Conservation (phyloP, 2,329 filamentous ascomycete genomes). For the Alternaria longipes region DNA sequence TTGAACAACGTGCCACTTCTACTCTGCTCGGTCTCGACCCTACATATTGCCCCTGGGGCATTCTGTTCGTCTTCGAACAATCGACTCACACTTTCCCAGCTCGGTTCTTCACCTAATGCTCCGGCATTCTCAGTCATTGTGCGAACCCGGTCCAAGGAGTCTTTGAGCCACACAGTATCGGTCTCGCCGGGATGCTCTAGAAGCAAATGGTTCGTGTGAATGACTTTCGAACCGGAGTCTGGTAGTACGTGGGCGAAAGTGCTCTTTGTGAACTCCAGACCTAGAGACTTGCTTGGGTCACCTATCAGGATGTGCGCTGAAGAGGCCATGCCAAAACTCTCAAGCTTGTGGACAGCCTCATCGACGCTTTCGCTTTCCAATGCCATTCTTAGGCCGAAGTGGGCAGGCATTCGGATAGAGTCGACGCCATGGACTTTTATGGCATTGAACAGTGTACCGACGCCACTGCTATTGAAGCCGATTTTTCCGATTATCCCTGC, state of each 20-base stretch:
- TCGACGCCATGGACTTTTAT: slow-evolving; percentile 67
- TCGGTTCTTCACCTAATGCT: slow-evolving; percentile 31
- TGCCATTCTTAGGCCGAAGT: slow-evolving; percentile 66
- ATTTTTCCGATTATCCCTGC: slow-evolving; percentile 72
- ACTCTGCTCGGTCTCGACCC: slow-evolving; percentile 32
- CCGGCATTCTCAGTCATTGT: slow-evolving; percentile 50
- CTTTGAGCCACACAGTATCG: slow-evolving; percentile 56
- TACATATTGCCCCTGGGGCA: slow-evolving; percentile 49
- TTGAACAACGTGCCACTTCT: slow-evolving; percentile 49
- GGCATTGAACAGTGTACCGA: slow-evolving; percentile 70
- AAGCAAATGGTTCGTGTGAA: slow-evolving; percentile 58
- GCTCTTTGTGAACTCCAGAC: slow-evolving; percentile 60
- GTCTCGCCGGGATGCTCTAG: slow-evolving; percentile 48
- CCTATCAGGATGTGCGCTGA: slow-evolving; percentile 65
- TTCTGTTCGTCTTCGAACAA: slow-evolving; percentile 56
- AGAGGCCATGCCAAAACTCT: slow-evolving; percentile 60
- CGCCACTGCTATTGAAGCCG: slow-evolving; percentile 67
- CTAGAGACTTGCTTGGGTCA: slow-evolving; percentile 57
- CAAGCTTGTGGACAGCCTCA: slow-evolving; percentile 58
- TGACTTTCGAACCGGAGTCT: slow-evolving; percentile 47
- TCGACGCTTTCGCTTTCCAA: slow-evolving; percentile 62
- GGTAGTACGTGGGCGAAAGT: slow-evolving; percentile 43
- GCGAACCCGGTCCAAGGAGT: slow-evolving; percentile 49
- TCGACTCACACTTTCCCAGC: slow-evolving; percentile 38
- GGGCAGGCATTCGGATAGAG: slow-evolving; percentile 63